phyloP scores from a whole-genome alignment of 768 basidiomycete species.

The Amanita pallidorosea region DNA sequence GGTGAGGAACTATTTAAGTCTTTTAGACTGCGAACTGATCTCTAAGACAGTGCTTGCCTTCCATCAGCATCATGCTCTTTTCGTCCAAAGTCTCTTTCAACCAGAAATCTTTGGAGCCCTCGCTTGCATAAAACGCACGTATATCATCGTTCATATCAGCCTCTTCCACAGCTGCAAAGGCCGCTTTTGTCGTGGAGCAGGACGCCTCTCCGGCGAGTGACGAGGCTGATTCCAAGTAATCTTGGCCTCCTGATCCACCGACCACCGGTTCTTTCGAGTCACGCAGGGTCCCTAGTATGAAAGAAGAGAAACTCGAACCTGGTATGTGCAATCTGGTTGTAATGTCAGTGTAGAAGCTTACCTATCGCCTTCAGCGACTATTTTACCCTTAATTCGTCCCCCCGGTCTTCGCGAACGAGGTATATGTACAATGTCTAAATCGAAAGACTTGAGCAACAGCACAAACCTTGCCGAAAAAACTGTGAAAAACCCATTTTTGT shows the following conservation, averaged over 20 bases:
- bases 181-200: background rate
- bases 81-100: background rate
- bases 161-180: background rate
- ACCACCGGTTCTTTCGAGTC: background rate
- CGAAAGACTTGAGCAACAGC: background rate
- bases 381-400: background rate
- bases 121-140: background rate
- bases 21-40: background rate
- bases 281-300: background rate
- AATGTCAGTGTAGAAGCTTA: background rate
- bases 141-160: background rate
- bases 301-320: background rate
- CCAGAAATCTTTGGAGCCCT: background rate
- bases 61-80: constrained; percentile 3
- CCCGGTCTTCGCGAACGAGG: constrained; percentile 3
- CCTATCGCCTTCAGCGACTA: background rate
- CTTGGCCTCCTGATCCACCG: background rate
- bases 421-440: background rate
- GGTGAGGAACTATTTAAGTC: background rate
- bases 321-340: background rate
- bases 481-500: constrained; percentile 2
- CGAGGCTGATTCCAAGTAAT: background rate
- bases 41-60: background rate
- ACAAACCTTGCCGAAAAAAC: background rate
- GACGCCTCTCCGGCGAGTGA: background rate